Conservation (phyloP, 768 basidiomycete species). For the Naganishia antarctica region DNA sequence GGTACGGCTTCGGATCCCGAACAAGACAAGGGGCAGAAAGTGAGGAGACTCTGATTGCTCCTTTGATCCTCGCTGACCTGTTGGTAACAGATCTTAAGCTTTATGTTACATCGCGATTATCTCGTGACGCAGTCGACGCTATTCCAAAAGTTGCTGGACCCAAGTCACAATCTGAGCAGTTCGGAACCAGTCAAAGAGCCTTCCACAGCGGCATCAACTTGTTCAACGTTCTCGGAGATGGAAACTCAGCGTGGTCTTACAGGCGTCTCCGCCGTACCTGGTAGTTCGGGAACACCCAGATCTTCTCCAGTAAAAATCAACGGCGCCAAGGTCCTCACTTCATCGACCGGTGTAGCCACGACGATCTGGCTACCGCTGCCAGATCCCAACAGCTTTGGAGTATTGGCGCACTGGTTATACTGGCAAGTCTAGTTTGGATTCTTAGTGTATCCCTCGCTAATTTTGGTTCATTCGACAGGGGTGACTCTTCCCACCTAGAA, state of each 20-base stretch:
- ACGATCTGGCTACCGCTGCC: constrained; percentile 43
- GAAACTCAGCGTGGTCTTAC: background rate
- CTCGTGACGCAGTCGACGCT: constrained; percentile 68
- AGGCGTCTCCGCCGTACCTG: background rate
- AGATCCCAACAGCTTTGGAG: constrained; percentile 42
- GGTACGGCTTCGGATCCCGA: constrained; percentile 1
- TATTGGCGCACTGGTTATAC: constrained; percentile 46
- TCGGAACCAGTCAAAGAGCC: constrained; percentile 43
- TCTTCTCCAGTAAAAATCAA: background rate
- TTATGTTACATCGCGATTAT: constrained; percentile 66
- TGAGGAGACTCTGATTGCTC: no score
- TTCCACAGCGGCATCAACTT: background rate
- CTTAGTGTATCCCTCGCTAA: constrained; percentile 67
- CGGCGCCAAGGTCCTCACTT: constrained; percentile 30
- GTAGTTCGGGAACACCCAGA: background rate
- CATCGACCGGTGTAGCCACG: constrained; percentile 30
- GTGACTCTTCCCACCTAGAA: constrained; percentile 62
- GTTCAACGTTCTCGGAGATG: background rate
- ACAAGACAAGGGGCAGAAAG: constrained; percentile 25
- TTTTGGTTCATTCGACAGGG: constrained; percentile 71
- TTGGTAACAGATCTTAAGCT: constrained; percentile 34
- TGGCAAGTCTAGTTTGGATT: constrained; percentile 57
- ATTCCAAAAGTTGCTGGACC: constrained; percentile 59
- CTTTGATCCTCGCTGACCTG: constrained; percentile 15
- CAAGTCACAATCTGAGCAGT: constrained; percentile 55